Percentiles rank a stretch among this genome's conserved stretches.
Evolutionary conservation across 2,329 filamentous ascomycete species (phyloP).

Genomic region (Aureobasidium uvarum): DNA sequence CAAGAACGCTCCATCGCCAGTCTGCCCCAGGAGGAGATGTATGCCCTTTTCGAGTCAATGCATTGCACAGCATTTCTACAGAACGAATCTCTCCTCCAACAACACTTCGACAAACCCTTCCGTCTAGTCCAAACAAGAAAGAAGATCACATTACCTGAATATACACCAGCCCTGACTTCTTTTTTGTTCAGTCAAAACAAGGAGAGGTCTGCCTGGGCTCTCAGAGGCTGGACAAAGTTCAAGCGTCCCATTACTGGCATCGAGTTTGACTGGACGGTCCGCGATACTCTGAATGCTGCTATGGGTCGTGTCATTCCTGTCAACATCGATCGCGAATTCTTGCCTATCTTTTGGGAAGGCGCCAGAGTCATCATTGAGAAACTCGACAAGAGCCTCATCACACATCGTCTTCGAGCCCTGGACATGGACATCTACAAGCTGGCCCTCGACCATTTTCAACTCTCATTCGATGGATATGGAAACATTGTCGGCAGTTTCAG

Average conservation of each 20-base stretch:
- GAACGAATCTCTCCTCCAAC: conserved; percentile 52
- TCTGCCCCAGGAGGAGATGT: conserved; percentile 61
- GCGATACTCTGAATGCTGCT: conserved; percentile 66
- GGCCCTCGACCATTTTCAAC: conserved; percentile 62
- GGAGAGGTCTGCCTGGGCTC: conserved; percentile 65
- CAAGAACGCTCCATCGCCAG: conserved; percentile 52
- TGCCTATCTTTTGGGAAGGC: conserved; percentile 77
- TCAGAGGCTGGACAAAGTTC: conserved; percentile 65
- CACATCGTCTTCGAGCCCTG: conserved; percentile 73
- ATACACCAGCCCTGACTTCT: conserved; percentile 75
- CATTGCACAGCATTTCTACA: conserved; percentile 77
- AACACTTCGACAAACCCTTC: conserved; percentile 80
- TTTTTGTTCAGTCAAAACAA: conserved; percentile 77
- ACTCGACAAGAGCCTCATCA: conserved; percentile 70
- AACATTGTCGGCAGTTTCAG: conserved; percentile 69
- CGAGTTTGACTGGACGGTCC: conserved; percentile 86
- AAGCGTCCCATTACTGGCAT: conserved; percentile 62
- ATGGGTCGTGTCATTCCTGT: conserved; percentile 62
- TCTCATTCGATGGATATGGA: conserved; percentile 56
- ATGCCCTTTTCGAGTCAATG: conserved; percentile 83
- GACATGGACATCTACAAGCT: conserved; percentile 66
- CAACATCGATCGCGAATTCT: conserved; percentile 52
- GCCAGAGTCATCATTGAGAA: conserved; percentile 70
- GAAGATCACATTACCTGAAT: conserved; percentile 71
- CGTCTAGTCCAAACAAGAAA: conserved; percentile 73